A percentile compares a stretch with the other conserved stretches of the same genome.
Conservation (phyloP, 2,329 filamentous ascomycete species). For the Alternaria gansuensis region DNA sequence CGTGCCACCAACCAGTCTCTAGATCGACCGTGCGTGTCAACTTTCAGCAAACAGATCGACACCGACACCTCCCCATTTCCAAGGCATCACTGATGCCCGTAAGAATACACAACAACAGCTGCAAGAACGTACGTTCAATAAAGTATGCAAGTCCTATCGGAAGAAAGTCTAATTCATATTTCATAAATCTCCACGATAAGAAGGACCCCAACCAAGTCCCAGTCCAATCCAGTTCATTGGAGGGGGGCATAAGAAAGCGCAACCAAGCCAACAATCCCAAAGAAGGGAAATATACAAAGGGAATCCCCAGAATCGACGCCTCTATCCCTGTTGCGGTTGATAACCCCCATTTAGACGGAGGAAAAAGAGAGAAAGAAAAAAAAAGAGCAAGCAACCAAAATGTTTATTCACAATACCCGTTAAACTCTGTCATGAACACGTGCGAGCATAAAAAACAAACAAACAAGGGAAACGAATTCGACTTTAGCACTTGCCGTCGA, state of each 20-base stretch:
- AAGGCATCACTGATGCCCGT: not conserved
- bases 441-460: slow-evolving; percentile 10
- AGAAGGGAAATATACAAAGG: slow-evolving; percentile 9
- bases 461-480: not conserved
- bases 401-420: not conserved
- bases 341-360: slow-evolving; percentile 1
- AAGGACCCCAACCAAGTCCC: slow-evolving; percentile 5
- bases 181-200: slow-evolving; percentile 1
- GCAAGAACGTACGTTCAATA: not conserved
- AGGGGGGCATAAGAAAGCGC: slow-evolving; percentile 10
- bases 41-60: not conserved
- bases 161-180: not conserved
- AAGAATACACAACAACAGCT: not conserved
- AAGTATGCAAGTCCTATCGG: not conserved
- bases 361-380: not conserved
- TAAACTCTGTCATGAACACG: slow-evolving; percentile 1
- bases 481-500: slow-evolving; percentile 44
- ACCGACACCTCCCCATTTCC: not conserved
- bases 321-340: not conserved
- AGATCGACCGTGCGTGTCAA: not conserved
- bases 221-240: slow-evolving; percentile 11
- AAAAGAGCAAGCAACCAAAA: too few relatives aligned
- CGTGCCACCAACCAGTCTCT: not conserved
- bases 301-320: slow-evolving; percentile 1
- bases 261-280: not conserved